Evolutionary conservation across 192 early-diverging fungal genomes (phyloP), one percentile per base, ranked within the genome.

Genomic region (Haplosporangium gracile): DNA sequence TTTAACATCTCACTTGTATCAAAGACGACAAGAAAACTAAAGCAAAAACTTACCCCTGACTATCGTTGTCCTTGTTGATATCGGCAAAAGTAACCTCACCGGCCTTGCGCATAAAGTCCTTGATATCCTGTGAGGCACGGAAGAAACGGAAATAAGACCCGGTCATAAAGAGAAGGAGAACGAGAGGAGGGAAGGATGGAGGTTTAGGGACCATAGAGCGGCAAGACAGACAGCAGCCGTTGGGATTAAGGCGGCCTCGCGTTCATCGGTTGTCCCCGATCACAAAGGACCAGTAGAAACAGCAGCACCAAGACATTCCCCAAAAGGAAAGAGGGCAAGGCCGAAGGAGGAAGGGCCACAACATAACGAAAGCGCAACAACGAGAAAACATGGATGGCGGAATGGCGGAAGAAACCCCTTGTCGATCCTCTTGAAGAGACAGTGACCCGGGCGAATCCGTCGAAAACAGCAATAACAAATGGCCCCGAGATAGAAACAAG

Each of bases 81-180:
- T 98, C 97, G 10, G 98, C 95, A 92, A 96, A 99, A 36, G 94
- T 93, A 24, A 99, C 97, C 85, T 98, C 96, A 72, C 97, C 97
- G 40, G 96, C 97, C 81, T 97, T 96, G 77, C 97, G 95, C 90
- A 98, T 96, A 80, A 97, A 90, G 85, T 98, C 97, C 91, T 99
- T 99, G 90, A 99, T 92, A 91, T 97, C 97, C 97, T 98, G 91
- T 82, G 90, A 87, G n/a, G 39, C 39, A n/a, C 70, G 63, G 69
- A 82, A 68, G 32, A 68, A 42, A 49, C 16, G 20, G 51, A 73
- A 72, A 34, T 71, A 47, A 77, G 70, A 40, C 65, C 73, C 73
- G 60, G 38, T 88, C 84, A 83, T 72, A 88, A 71, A 78, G 77
- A 79, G 73, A 82, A 74, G 71, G 79, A 83, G 77, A 79, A 82